Percentiles rank a stretch among this genome's conserved stretches.
These are phyloP conservation scores for Rosa rugosa DNA, from an alignment of 306 rosid species.

Conservation along the genomic window DNA sequence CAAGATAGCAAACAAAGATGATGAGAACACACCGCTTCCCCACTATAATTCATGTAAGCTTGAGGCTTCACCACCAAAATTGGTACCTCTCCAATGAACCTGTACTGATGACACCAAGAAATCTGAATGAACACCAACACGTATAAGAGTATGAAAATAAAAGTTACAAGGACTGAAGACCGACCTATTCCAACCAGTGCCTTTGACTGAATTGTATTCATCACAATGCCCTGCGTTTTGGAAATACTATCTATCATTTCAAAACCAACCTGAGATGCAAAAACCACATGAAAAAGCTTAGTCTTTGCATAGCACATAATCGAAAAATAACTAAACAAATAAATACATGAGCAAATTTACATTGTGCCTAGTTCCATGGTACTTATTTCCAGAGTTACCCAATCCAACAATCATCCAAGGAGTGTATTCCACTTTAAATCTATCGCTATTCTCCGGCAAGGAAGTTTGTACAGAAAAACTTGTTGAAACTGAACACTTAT, in stretches of 20 bases:
- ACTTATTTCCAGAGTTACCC: slow-evolving; percentile 93
- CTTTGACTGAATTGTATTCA: slow-evolving; percentile 91
- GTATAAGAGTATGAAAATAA: background rate
- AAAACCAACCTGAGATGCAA: slow-evolving; percentile 69
- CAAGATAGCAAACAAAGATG: background rate
- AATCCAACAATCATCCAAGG: slow-evolving; percentile 95
- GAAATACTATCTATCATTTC: slow-evolving; percentile 75
- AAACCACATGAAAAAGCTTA: slow-evolving; percentile 5
- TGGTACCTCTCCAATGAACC: slow-evolving; percentile 95
- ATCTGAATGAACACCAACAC: slow-evolving; percentile 23
- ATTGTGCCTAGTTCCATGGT: slow-evolving; percentile 91
- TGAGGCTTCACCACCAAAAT: slow-evolving; percentile 93
- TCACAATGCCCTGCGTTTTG: slow-evolving; percentile 59
- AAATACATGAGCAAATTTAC: slow-evolving; percentile 36
- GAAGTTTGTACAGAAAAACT: slow-evolving; percentile 58
- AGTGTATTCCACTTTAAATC: slow-evolving; percentile 72
- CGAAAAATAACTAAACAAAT: background rate
- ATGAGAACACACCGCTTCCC: slow-evolving; percentile 79
- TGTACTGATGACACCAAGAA: slow-evolving; percentile 43
- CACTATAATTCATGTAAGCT: slow-evolving; percentile 82
- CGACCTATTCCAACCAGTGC: slow-evolving; percentile 87
- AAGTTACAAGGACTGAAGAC: slow-evolving; percentile 15
- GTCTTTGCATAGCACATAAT: slow-evolving; percentile 1
- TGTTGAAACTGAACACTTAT: slow-evolving; percentile 30
- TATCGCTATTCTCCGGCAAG: slow-evolving; percentile 32